Conservation (phyloP, 306 rosid species). For the Medicago ruthenica region DNA sequence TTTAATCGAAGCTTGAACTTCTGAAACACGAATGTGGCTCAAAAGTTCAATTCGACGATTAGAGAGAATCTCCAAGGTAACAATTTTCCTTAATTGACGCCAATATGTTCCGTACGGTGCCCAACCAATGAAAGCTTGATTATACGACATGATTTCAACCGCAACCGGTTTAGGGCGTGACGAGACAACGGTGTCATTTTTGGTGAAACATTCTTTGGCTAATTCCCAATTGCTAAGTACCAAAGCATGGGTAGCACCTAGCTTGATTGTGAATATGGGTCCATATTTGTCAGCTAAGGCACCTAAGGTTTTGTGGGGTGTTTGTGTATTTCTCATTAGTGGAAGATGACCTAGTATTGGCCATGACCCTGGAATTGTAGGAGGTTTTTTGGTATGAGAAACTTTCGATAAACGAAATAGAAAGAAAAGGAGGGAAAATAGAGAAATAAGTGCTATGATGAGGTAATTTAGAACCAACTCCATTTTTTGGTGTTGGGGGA, state of each 20-base stretch:
- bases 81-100: constrained; percentile 47
- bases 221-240: constrained; percentile 47
- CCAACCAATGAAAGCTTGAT: constrained; percentile 37
- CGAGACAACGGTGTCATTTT: background rate
- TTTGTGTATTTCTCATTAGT: background rate
- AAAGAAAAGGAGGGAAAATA: background rate
- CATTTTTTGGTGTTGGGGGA: background rate
- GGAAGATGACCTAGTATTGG: constrained; percentile 50
- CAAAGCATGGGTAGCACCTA: constrained; percentile 23
- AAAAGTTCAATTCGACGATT: constrained; percentile 28
- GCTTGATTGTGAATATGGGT: constrained; percentile 43
- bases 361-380: constrained; percentile 42
- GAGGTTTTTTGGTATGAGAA: constrained; percentile 16
- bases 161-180: constrained; percentile 35
- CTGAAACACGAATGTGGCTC: constrained; percentile 36
- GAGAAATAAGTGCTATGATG: constrained; percentile 28
- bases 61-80: constrained; percentile 26
- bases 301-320: constrained; percentile 36
- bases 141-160: constrained; percentile 28
- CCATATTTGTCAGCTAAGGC: constrained; percentile 45
- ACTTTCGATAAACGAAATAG: constrained; percentile 10
- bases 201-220: constrained; percentile 50
- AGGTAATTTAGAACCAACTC: constrained; percentile 23
- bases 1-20: constrained; percentile 26
- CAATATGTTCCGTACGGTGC: constrained; percentile 50